Evolutionary conservation across 2,329 filamentous ascomycete genomes (phyloP).

Genomic region (Fusarium fracticaudum): DNA sequence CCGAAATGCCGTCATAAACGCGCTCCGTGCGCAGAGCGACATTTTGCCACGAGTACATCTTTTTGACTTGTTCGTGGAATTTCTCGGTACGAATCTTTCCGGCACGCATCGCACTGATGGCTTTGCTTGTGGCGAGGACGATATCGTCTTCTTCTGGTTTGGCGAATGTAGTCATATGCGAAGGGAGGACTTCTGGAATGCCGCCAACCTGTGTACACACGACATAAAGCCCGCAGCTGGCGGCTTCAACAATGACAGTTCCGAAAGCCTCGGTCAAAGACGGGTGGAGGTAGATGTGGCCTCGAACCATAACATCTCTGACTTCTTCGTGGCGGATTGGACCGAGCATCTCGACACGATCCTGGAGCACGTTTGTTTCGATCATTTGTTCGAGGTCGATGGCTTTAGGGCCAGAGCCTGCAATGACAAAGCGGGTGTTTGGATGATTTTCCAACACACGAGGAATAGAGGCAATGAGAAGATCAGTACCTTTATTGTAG

Average conservation of each 20-base stretch:
- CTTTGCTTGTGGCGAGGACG: conserved; percentile 86
- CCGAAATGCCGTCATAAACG: conserved; percentile 93
- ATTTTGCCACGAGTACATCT: conserved; percentile 99
- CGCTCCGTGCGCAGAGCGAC: conserved; percentile 93
- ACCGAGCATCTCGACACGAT: conserved; percentile 91
- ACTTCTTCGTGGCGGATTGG: conserved; percentile 96
- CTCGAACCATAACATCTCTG: conserved; percentile 94
- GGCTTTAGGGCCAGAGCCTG: conserved; percentile 93
- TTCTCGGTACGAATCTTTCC: conserved; percentile 90
- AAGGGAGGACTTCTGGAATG: conserved; percentile 94
- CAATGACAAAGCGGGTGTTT: conserved; percentile 96
- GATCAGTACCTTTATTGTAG: conserved; percentile 98
- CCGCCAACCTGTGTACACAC: conserved; percentile 97
- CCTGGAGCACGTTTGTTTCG: conserved; percentile 91
- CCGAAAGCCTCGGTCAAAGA: conserved; percentile 97
- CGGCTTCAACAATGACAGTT: conserved; percentile 96
- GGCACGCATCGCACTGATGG: conserved; percentile 85
- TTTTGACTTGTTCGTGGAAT: conserved; percentile 96
- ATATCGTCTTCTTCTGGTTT: conserved; percentile 97
- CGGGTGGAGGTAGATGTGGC: conserved; percentile 96
- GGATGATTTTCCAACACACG: conserved; percentile 89
- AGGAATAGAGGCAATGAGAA: conserved; percentile 95
- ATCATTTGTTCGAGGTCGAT: conserved; percentile 99
- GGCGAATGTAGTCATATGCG: conserved; percentile 97
- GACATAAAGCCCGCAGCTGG: conserved; percentile 93